phyloP scores from a whole-genome alignment of 2,329 filamentous ascomycete species.

The Trichoderma polysporum region DNA sequence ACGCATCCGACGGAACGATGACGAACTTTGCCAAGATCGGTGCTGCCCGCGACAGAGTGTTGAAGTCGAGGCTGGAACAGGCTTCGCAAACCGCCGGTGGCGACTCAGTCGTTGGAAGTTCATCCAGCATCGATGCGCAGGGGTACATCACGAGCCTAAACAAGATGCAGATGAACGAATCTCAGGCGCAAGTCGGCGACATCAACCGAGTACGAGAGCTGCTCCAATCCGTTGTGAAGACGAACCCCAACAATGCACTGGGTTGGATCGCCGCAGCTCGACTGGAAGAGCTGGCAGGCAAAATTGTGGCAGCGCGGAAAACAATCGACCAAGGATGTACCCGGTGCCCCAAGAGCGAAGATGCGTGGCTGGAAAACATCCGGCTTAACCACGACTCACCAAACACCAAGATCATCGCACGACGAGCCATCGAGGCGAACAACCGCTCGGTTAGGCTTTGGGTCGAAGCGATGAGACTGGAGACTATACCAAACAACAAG shows the following conservation, averaged over 20 bases:
- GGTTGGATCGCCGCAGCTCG: conserved; percentile 95
- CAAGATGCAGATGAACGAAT: conserved; percentile 75
- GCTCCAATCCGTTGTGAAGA: conserved; percentile 95
- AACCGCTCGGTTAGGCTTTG: conserved; percentile 84
- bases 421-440: conserved; percentile 89
- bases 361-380: conserved; percentile 95
- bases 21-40: conserved; percentile 98
- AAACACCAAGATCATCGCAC: conserved; percentile 94
- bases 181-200: conserved; percentile 84
- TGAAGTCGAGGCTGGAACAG: conserved; percentile 90
- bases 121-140: conserved; percentile 90
- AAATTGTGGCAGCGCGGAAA: conserved; percentile 83
- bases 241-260: conserved; percentile 89
- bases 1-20: conserved; percentile 78
- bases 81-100: conserved; percentile 69
- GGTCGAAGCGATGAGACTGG: conserved; percentile 93
- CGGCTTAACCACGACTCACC: conserved; percentile 79
- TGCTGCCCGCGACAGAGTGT: conserved; percentile 90
- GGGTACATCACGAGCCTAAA: conserved; percentile 92
- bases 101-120: conserved; percentile 69
- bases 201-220: conserved; percentile 91
- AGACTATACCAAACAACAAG: conserved; percentile 77
- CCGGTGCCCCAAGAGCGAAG: conserved; percentile 89
- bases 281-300: conserved; percentile 88
- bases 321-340: conserved; percentile 86